These are phyloP conservation scores for Daldinia concentrica DNA, from an alignment of 495 filamentous ascomycete genomes.

Conservation along the genomic window DNA sequence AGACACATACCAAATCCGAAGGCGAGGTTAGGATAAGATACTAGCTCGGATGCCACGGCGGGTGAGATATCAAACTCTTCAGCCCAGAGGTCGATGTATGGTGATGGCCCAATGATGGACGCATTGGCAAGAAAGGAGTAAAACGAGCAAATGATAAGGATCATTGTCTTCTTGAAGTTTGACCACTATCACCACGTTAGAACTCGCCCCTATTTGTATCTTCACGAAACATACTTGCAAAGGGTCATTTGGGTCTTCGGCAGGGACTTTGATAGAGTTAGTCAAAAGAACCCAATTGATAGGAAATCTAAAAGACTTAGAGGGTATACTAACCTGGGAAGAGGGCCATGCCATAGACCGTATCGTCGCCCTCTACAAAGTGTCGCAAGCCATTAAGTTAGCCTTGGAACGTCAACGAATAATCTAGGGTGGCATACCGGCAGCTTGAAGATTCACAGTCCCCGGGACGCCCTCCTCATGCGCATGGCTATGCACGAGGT, in stretches of 20 bases:
- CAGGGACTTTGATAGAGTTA: slow-evolving; percentile 53
- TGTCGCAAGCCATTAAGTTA: slow-evolving; percentile 4
- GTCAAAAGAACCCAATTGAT: background rate
- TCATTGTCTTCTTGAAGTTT: slow-evolving; percentile 66
- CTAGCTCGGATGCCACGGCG: slow-evolving; percentile 62
- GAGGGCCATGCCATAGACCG: slow-evolving; percentile 66
- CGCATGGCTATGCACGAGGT: slow-evolving; percentile 60
- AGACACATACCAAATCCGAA: slow-evolving; percentile 64
- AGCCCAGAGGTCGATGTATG: slow-evolving; percentile 67
- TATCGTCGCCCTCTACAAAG: slow-evolving; percentile 66
- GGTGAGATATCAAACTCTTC: slow-evolving; percentile 63
- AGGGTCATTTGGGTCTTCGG: slow-evolving; percentile 72
- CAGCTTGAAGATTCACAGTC: slow-evolving; percentile 64
- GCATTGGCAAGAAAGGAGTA: slow-evolving; percentile 72
- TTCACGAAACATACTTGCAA: slow-evolving; percentile 54
- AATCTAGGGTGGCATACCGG: slow-evolving; percentile 39
- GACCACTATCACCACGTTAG: slow-evolving; percentile 58
- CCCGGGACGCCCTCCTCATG: slow-evolving; percentile 67
- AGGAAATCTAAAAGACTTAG: background rate
- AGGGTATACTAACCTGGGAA: slow-evolving; percentile 52
- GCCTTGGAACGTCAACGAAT: background rate
- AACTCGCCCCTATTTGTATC: background rate
- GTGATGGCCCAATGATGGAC: slow-evolving; percentile 64
- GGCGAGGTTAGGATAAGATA: slow-evolving; percentile 70
- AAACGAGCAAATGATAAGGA: slow-evolving; percentile 65